phyloP scores from a whole-genome alignment of 306 rosid genomes.

The Fragaria iinumae region DNA sequence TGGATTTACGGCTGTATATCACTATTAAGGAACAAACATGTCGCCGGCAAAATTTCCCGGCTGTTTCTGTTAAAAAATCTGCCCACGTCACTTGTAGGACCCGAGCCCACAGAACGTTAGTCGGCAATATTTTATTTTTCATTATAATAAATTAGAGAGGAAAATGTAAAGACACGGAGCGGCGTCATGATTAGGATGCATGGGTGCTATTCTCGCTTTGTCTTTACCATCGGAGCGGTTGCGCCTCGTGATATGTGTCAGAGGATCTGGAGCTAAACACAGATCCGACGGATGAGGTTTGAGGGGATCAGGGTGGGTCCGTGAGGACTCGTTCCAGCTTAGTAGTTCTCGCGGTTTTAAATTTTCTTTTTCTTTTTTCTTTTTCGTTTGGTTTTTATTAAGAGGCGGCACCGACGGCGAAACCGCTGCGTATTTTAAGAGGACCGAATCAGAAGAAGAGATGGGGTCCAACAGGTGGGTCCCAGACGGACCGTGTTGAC shows the following conservation, averaged over 20 bases:
- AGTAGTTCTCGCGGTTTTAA: not conserved
- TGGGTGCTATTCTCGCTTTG: constrained; percentile 14
- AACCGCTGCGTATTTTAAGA: constrained; percentile 31
- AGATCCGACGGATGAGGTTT: not conserved
- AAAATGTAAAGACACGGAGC: constrained; percentile 5
- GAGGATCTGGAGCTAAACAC: constrained; percentile 13
- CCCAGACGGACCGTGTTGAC: constrained; percentile 50
- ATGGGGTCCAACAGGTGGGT: constrained; percentile 31
- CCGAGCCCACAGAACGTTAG: not conserved
- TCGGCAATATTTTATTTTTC: not conserved
- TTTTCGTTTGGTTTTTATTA: constrained; percentile 2
- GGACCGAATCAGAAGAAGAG: constrained; percentile 42
- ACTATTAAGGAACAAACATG: not conserved
- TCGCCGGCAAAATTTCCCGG: not conserved
- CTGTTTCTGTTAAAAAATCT: constrained; percentile 2
- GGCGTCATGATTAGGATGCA: constrained; percentile 37
- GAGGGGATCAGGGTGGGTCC: not conserved
- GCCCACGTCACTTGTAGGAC: not conserved
- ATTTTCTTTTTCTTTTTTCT: not conserved
- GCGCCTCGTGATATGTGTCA: constrained; percentile 33
- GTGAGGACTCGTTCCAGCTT: constrained; percentile 1
- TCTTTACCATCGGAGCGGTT: not conserved
- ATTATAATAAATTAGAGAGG: not conserved
- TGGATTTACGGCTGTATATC: not conserved
- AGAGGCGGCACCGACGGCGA: constrained; percentile 68